Percentiles rank a stretch among this genome's conserved stretches.
Evolutionary conservation across 2,329 filamentous ascomycete genomes (phyloP).

Genomic region (Penicillium freii): DNA sequence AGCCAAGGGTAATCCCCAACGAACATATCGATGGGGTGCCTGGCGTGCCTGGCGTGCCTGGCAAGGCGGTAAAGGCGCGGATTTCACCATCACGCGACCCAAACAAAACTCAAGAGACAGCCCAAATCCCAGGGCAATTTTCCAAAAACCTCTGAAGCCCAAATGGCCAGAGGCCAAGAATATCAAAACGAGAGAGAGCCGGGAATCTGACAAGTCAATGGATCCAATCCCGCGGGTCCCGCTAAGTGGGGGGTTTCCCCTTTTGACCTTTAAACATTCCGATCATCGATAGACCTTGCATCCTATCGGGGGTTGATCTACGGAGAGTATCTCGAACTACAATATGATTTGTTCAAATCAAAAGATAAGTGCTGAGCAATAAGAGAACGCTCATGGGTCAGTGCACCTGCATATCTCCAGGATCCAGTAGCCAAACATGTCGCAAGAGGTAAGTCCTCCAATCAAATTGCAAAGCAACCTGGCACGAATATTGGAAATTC

Average conservation of each 20-base stretch:
- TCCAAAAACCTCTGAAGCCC: background rate
- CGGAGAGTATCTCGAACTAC: too few relatives aligned
- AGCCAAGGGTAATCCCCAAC: slow-evolving; percentile 5
- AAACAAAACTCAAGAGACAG: background rate
- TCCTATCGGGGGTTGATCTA: background rate
- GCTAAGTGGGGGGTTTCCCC: background rate
- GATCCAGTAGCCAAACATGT: background rate
- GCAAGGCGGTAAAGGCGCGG: background rate
- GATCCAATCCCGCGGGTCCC: background rate
- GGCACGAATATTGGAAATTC: background rate
- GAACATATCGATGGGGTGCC: background rate
- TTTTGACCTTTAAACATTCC: background rate
- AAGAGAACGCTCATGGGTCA: background rate
- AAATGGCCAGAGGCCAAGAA: background rate
- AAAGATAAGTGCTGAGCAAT: slow-evolving; percentile 1
- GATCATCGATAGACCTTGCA: background rate
- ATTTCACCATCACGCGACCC: background rate
- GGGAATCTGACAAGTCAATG: background rate
- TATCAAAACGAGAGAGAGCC: background rate
- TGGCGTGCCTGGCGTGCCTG: background rate
- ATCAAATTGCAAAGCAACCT: background rate
- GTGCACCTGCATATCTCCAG: background rate
- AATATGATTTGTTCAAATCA: background rate
- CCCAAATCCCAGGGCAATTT: background rate
- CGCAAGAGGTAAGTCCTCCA: background rate